phyloP scores from a whole-genome alignment of 768 basidiomycete species.

The Nidularia pulvinata region DNA sequence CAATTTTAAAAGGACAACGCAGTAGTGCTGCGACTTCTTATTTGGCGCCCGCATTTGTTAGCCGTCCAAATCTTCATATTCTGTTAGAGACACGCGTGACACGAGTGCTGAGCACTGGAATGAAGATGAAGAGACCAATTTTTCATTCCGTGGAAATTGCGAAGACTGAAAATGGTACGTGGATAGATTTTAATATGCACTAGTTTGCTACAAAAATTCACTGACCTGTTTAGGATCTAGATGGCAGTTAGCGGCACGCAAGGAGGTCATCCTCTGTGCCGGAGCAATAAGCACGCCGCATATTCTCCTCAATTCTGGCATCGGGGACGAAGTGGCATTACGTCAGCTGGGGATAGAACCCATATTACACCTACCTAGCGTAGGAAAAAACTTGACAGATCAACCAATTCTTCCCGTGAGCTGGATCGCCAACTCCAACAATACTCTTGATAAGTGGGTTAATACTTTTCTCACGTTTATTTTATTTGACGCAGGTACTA shows the following conservation, averaged over 20 bases:
- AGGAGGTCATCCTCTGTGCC: conserved; percentile 27
- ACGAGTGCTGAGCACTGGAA: conserved; percentile 13
- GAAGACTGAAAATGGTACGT: neutral
- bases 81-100: conserved; percentile 20
- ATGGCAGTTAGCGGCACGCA: conserved; percentile 1
- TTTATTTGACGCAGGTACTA: neutral
- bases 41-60: conserved; percentile 11
- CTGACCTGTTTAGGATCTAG: neutral
- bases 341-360: conserved; percentile 7
- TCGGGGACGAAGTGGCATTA: conserved; percentile 15
- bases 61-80: conserved; percentile 19
- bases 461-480: neutral
- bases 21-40: conserved; percentile 22
- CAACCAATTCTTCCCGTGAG: conserved; percentile 12
- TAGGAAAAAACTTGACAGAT: conserved; percentile 18
- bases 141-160: conserved; percentile 1
- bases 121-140: neutral
- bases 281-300: conserved; percentile 23
- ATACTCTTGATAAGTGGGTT: neutral
- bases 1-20: conserved; percentile 14
- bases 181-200: neutral
- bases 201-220: neutral
- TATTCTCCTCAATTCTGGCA: conserved; percentile 20
- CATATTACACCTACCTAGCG: conserved; percentile 15
- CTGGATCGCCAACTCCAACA: conserved; percentile 9